Conservation (phyloP, 2,329 filamentous ascomycete species). For the Sporothrix inflata region DNA sequence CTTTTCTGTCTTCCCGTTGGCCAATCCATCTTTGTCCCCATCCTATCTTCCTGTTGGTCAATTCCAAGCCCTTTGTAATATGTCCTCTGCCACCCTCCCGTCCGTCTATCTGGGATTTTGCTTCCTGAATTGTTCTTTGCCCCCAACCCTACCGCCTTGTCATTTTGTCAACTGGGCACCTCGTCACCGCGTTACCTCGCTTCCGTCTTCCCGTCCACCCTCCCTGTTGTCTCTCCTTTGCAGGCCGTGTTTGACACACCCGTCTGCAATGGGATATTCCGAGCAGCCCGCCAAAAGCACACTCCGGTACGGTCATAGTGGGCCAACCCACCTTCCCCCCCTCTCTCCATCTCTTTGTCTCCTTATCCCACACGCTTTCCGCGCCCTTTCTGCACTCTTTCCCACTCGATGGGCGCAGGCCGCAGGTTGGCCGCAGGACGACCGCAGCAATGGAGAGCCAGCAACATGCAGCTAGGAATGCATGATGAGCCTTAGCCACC, state of each 20-base stretch:
- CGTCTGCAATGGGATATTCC: not conserved
- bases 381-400: not conserved
- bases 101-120: not conserved
- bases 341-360: not conserved
- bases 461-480: conserved; percentile 19
- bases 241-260: not conserved
- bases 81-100: not conserved
- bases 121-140: not conserved
- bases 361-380: not conserved
- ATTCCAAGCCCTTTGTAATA: not conserved
- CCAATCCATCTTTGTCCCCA: not conserved
- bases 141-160: not conserved
- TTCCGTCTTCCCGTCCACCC: not conserved
- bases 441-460: not conserved
- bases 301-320: not conserved
- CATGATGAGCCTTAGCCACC: conserved; percentile 8
- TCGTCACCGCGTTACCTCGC: not conserved
- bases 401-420: not conserved
- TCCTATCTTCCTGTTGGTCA: not conserved
- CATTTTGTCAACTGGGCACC: not conserved
- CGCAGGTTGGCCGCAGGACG: not conserved
- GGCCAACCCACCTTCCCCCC: not conserved
- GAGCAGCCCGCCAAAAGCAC: conserved; percentile 1
- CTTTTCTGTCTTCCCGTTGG: not conserved
- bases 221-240: not conserved